These are phyloP conservation scores for Arthrobotrys entomopaga DNA, from an alignment of 2,329 filamentous ascomycete genomes.

Conservation along the genomic window DNA sequence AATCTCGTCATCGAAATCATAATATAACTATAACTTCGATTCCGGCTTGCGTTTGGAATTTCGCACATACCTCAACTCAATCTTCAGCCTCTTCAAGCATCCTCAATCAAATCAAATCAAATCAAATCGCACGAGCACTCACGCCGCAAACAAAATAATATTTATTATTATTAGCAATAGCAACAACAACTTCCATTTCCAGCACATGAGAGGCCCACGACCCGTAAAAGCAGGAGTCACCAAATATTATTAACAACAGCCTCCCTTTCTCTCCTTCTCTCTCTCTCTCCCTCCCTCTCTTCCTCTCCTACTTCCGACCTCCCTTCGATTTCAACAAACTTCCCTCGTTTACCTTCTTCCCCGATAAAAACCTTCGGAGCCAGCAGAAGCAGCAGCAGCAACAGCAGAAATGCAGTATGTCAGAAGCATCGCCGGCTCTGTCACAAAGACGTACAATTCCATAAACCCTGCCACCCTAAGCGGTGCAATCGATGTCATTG, in stretches of 20 bases:
- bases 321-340: background rate
- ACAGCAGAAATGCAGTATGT: constrained; percentile 50
- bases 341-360: background rate
- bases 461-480: constrained; percentile 98
- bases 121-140: too few relatives aligned
- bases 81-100: background rate
- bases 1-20: constrained; percentile 5
- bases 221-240: constrained; percentile 19
- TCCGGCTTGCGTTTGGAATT: background rate
- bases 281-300: constrained; percentile 2
- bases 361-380: background rate
- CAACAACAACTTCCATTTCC: constrained; percentile 23
- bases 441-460: constrained; percentile 99
- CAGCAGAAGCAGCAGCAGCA: background rate
- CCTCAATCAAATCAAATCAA: too few relatives aligned
- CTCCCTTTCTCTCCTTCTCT: constrained; percentile 8
- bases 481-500: constrained; percentile 98
- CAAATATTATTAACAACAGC: constrained; percentile 9
- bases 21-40: constrained; percentile 5
- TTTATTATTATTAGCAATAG: too few relatives aligned
- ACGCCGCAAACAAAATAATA: too few relatives aligned
- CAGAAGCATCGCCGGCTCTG: constrained; percentile 84
- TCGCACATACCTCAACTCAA: constrained; percentile 4
- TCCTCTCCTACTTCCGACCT: constrained; percentile 3
- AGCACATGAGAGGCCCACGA: constrained; percentile 34